Percentiles rank a stretch among this genome's conserved stretches.
Conservation (phyloP, 805 yeast species). For the Nadsonia fulvescens region DNA sequence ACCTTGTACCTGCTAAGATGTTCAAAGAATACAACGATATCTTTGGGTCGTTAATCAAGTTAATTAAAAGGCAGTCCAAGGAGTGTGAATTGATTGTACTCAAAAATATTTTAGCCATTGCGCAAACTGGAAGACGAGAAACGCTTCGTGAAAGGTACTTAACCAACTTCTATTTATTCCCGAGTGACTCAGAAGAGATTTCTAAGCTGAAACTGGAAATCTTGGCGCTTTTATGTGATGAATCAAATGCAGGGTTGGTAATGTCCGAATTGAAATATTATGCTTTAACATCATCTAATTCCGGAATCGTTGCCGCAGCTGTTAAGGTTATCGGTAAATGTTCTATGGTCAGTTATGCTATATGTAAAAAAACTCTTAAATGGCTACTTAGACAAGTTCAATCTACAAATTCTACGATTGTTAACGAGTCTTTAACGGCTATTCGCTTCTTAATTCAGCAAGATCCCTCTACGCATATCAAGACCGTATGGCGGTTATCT, state of each 20-base stretch:
- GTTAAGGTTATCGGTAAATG: slow-evolving; percentile 47
- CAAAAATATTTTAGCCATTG: too few relatives aligned
- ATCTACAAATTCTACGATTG: slow-evolving; percentile 11
- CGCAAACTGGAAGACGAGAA: too few relatives aligned
- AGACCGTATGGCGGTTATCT: slow-evolving; percentile 36
- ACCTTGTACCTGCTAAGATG: slow-evolving; percentile 38
- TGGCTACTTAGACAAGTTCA: slow-evolving; percentile 44
- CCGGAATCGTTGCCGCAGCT: slow-evolving; percentile 25
- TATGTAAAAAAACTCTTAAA: slow-evolving; percentile 25
- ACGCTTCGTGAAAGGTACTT: too few relatives aligned
- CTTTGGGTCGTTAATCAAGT: too few relatives aligned
- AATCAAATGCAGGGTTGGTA: slow-evolving; percentile 31
- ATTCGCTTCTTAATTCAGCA: slow-evolving; percentile 55
- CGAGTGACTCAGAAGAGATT: slow-evolving; percentile 29
- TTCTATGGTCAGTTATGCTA: slow-evolving; percentile 22
- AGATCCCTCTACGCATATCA: slow-evolving; percentile 33
- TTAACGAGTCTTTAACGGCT: slow-evolving; percentile 54
- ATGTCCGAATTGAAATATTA: slow-evolving; percentile 48
- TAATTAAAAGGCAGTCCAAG: too few relatives aligned
- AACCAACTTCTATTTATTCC: slow-evolving; percentile 31
- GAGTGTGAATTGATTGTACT: too few relatives aligned
- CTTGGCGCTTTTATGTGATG: slow-evolving; percentile 38
- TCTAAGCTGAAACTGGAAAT: slow-evolving; percentile 42
- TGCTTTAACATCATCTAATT: slow-evolving; percentile 17
- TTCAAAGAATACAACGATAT: slow-evolving; percentile 29